Evolutionary conservation across 176 grass and related monocot species (phyloP).

Genomic region (Rhynchospora pubera): DNA sequence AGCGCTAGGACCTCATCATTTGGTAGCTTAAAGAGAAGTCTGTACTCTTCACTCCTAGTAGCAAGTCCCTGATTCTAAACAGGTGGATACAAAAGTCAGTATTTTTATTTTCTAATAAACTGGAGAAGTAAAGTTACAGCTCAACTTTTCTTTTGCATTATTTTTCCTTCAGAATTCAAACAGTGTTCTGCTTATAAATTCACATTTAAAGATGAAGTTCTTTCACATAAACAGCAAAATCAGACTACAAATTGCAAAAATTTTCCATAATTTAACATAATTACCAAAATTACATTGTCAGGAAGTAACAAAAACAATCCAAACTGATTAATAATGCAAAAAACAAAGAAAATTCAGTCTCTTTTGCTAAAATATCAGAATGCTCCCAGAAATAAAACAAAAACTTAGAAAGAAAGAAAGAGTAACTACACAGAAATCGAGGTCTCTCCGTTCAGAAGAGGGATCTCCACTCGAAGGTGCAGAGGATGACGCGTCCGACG

Average conservation of each 20-base stretch:
- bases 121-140: not conserved
- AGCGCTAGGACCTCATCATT: constrained; percentile 51
- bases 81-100: not conserved
- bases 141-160: not conserved
- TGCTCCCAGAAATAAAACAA: not conserved
- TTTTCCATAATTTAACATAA: not conserved
- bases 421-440: constrained; percentile 18
- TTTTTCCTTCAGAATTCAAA: not conserved
- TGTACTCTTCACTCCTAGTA: constrained; percentile 88
- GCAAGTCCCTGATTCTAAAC: constrained; percentile 41
- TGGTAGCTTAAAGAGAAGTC: constrained; percentile 75
- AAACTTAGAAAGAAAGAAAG: not conserved
- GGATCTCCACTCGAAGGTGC: constrained; percentile 1
- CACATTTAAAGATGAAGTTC: not conserved
- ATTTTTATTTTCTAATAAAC: not conserved
- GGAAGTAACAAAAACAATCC: not conserved
- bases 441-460: constrained; percentile 24
- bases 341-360: not conserved
- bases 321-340: not conserved
- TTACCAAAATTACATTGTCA: not conserved
- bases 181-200: not conserved
- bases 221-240: not conserved
- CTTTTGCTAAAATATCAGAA: not conserved
- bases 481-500: constrained; percentile 23
- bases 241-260: not conserved